Conservation (phyloP, 768 basidiomycete genomes). For the Termitomyces sp. region DNA sequence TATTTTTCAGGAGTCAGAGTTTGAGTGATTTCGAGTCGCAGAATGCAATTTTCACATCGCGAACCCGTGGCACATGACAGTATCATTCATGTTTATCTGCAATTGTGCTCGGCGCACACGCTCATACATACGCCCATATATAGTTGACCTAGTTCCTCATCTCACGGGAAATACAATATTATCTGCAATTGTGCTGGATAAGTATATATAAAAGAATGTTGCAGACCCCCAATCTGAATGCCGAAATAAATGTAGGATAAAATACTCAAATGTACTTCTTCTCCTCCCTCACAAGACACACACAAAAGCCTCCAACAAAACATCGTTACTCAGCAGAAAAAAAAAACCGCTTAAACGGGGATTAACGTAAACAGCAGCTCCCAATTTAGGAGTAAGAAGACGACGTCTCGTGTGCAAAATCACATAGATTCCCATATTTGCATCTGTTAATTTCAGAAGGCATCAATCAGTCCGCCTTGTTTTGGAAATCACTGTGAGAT, state of each 20-base stretch:
- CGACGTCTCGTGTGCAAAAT: slow-evolving; percentile 62
- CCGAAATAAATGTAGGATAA: slow-evolving; percentile 10
- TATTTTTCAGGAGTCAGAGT: too few species aligned
- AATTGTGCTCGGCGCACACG: too few species aligned
- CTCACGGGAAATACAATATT: background rate
- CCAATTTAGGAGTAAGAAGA: slow-evolving; percentile 18
- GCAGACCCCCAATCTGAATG: slow-evolving; percentile 1
- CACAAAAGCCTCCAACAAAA: too few species aligned
- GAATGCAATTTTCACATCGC: too few species aligned
- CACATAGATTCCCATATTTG: slow-evolving; percentile 84
- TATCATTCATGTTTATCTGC: too few species aligned
- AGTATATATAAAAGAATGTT: background rate
- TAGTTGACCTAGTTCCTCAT: too few species aligned
- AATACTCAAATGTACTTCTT: slow-evolving; percentile 6
- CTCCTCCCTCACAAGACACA: background rate
- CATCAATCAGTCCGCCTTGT: slow-evolving; percentile 32
- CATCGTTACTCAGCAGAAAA: too few species aligned
- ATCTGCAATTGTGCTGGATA: background rate
- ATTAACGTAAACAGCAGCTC: slow-evolving; percentile 4
- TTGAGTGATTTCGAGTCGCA: too few species aligned
- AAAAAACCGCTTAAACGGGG: too few species aligned
- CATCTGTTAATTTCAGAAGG: slow-evolving; percentile 64
- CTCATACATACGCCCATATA: too few species aligned
- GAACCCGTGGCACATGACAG: too few species aligned
- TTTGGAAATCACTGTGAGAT: slow-evolving; percentile 27